phyloP scores from a whole-genome alignment of 2,329 filamentous ascomycete genomes.

The Aspergillus texensis region DNA sequence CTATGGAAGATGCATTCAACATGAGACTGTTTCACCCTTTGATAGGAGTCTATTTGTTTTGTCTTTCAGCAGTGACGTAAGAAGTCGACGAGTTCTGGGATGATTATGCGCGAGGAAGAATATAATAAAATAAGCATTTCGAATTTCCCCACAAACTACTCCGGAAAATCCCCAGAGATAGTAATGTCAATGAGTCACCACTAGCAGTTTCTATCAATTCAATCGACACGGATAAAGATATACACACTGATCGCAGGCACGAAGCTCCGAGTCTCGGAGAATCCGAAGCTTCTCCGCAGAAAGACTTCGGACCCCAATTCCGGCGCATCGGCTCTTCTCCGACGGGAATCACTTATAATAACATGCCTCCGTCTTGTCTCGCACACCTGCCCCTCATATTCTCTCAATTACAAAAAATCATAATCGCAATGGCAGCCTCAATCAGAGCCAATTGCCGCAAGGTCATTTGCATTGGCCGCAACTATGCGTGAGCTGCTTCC shows the following conservation, averaged over 20 bases:
- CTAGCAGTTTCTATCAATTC: background rate
- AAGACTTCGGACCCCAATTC: slow-evolving; percentile 23
- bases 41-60: background rate
- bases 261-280: slow-evolving; percentile 25
- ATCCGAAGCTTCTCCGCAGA: slow-evolving; percentile 29
- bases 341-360: slow-evolving; percentile 1
- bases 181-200: background rate
- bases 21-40: background rate
- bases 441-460: slow-evolving; percentile 63
- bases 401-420: background rate
- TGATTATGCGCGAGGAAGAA: background rate
- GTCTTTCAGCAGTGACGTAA: background rate
- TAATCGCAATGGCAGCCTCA: slow-evolving; percentile 40
- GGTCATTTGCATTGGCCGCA: slow-evolving; percentile 90
- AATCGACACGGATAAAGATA: background rate
- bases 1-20: background rate
- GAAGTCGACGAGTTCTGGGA: too few species aligned
- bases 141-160: background rate
- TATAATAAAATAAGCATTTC: background rate
- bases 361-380: slow-evolving; percentile 7
- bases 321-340: slow-evolving; percentile 17
- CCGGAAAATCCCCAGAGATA: background rate
- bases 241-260: background rate
- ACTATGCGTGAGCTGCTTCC: slow-evolving; percentile 76
- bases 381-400: slow-evolving; percentile 1